Evolutionary conservation across 352 stramenopile species (phyloP).

Genomic region (Phytophthora meadii): DNA sequence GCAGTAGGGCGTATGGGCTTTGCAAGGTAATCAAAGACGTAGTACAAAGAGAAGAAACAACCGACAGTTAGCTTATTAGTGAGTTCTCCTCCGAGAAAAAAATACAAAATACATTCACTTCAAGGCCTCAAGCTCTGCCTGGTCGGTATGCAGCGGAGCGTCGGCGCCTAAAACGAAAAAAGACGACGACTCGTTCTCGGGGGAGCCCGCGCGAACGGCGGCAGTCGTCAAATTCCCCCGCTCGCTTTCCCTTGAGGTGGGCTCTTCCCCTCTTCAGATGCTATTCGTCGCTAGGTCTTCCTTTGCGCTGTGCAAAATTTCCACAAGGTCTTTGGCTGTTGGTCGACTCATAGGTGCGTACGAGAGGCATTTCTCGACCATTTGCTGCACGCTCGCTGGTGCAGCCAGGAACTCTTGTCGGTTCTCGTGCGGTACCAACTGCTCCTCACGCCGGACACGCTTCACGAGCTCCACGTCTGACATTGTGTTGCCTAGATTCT

Average conservation of each 20-base stretch:
- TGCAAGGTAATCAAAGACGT: no score
- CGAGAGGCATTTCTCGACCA: slow-evolving; percentile 61
- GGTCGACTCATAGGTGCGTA: slow-evolving; percentile 57
- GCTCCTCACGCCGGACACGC: slow-evolving; percentile 43
- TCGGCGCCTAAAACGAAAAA: slow-evolving; percentile 39
- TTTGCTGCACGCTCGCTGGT: slow-evolving; percentile 44
- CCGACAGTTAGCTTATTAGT: slow-evolving; percentile 23
- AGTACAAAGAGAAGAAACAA: slow-evolving; percentile 4
- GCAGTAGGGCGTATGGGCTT: no score
- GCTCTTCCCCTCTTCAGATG: slow-evolving; percentile 41
- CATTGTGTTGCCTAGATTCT: slow-evolving; percentile 59
- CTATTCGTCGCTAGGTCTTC: slow-evolving; percentile 39
- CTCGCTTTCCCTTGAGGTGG: slow-evolving; percentile 18
- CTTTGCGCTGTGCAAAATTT: slow-evolving; percentile 48
- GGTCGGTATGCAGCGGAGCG: slow-evolving; percentile 12
- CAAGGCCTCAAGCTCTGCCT: slow-evolving; percentile 20
- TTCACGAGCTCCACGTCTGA: slow-evolving; percentile 57
- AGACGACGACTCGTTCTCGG: slow-evolving; percentile 34
- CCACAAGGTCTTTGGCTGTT: slow-evolving; percentile 55
- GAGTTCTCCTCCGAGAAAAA: slow-evolving; percentile 22
- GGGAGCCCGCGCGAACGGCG: slow-evolving; percentile 31
- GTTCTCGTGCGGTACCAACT: slow-evolving; percentile 54
- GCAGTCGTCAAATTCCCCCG: slow-evolving; percentile 25
- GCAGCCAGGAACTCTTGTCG: slow-evolving; percentile 47
- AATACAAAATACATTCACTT: slow-evolving; percentile 46